Conservation (phyloP, 2,329 filamentous ascomycete species). For the Calonectria crousiana region DNA sequence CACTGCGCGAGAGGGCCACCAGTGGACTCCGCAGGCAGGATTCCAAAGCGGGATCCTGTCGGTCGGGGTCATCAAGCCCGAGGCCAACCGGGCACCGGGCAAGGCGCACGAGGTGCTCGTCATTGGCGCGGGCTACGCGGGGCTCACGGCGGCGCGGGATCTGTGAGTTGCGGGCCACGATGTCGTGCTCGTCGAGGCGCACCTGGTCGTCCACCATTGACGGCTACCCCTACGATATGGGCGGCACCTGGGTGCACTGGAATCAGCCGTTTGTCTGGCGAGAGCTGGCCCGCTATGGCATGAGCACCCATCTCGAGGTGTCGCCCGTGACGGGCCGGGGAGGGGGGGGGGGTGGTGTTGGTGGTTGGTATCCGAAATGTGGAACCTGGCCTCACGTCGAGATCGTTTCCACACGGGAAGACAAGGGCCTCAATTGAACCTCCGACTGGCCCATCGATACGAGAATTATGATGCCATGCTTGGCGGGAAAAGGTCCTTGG, state of each 20-base stretch:
- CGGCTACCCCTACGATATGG: constrained; percentile 27
- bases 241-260: constrained; percentile 27
- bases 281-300: constrained; percentile 26
- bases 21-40: constrained; percentile 21
- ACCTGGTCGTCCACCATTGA: constrained; percentile 22
- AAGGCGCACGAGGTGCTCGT: constrained; percentile 26
- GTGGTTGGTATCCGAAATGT: constrained; percentile 5
- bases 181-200: constrained; percentile 21
- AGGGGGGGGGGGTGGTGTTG: not conserved
- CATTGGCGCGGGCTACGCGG: constrained; percentile 27
- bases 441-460: constrained; percentile 6
- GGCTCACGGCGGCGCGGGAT: constrained; percentile 26
- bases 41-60: constrained; percentile 24
- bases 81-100: constrained; percentile 14
- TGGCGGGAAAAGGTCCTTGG: not conserved
- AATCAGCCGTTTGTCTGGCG: constrained; percentile 31
- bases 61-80: constrained; percentile 20
- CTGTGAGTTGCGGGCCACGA: constrained; percentile 18
- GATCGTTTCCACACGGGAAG: constrained; percentile 8
- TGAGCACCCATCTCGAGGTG: constrained; percentile 23
- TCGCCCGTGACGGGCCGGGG: constrained; percentile 24
- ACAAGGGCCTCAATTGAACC: not conserved
- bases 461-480: constrained; percentile 12
- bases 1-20: constrained; percentile 24
- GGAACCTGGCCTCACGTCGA: constrained; percentile 10